Percentiles rank a stretch among this genome's conserved stretches.
Evolutionary conservation across 768 basidiomycete species (phyloP).

Genomic region (Tricholoma sp.): DNA sequence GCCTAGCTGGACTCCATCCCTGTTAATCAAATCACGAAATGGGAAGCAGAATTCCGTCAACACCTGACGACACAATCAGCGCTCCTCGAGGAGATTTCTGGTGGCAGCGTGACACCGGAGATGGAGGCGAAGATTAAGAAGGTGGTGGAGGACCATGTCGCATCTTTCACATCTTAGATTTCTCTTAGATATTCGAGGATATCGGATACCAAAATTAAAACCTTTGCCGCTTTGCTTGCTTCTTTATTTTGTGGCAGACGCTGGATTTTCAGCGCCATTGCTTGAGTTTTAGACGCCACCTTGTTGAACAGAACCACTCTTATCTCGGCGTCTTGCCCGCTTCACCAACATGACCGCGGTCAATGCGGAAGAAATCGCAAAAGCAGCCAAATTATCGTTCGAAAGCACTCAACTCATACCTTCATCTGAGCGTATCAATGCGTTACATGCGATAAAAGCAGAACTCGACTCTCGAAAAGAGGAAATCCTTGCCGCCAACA

Average conservation of each 20-base stretch:
- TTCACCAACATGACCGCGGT: conserved; percentile 16
- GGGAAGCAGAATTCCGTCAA: conserved; percentile 90
- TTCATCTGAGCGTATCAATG: conserved; percentile 59
- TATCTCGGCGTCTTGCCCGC: background rate
- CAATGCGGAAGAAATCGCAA: conserved; percentile 60
- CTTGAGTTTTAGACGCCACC: too few relatives aligned
- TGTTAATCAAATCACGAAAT: conserved; percentile 89
- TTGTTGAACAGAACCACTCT: background rate
- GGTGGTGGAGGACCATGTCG: conserved; percentile 85
- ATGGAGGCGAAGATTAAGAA: conserved; percentile 94
- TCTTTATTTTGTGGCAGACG: background rate
- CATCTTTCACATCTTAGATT: conserved; percentile 64
- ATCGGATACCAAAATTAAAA: conserved; percentile 15
- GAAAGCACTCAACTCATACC: conserved; percentile 80
- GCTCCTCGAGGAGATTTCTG: conserved; percentile 81
- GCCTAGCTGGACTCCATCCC: conserved; percentile 86
- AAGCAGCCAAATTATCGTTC: conserved; percentile 77
- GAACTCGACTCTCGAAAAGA: conserved; percentile 61
- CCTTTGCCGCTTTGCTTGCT: conserved; percentile 14
- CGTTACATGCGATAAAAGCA: conserved; percentile 63
- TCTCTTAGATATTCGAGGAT: conserved; percentile 5
- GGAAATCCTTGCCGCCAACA: conserved; percentile 77
- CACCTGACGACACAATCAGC: conserved; percentile 71
- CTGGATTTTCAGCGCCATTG: too few relatives aligned
- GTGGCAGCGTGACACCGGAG: conserved; percentile 81